Base-by-base conservation (phyloP, 768 basidiomycete species). In the Boletus pseudopeckii region DNA sequence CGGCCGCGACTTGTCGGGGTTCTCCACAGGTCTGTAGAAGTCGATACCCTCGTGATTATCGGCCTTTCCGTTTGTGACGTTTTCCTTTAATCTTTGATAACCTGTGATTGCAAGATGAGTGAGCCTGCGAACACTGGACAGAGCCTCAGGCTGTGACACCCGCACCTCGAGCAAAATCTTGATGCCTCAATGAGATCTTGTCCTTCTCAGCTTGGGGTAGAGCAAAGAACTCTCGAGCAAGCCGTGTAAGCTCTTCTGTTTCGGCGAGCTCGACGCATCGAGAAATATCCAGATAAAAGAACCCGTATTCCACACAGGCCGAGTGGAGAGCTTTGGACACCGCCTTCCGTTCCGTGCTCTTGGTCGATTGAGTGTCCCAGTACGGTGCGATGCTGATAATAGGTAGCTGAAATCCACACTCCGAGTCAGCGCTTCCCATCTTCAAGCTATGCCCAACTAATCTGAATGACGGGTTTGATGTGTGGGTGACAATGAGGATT, bases 1-100 rank as follows among this genome's bases (percentile, higher is more conserved):
- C 0, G 83, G 80, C 48, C 81, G 82, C 9, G 80, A 77, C 70
- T 80, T 89, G 65, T 92, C 84, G 1, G 88, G 84, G 24, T 78
- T 73, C 42, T 80, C 77, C 2, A 88, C 85, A 1, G 90, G 89
- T 26, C 76, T 81, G 64, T 92, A 93, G 48, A 91, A 81, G 62
- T 95, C 93, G 37, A 94, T 68, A 2, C 81, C 90, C 73, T 96
- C 92, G 57, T 92, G 90, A 55, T 85, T 88, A 64, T 94, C 90
- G 5, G 85, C 83, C 67, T 85, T 86, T 8, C 90, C 90, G 58
- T 85, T 84, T 0, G 93, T 96, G 11, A 95, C 81, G 57, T 95
- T 93, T 75, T 95, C 88, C 53, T 84, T 84, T 30, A 97, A 67
- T 45, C 81, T 75, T 43, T 84, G 83, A 64, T 93, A 96, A 7